A percentile compares a stretch with the other conserved stretches of the same genome.
Evolutionary conservation across 2,329 filamentous ascomycete genomes (phyloP).

Genomic region (Didymellaceae sp.): DNA sequence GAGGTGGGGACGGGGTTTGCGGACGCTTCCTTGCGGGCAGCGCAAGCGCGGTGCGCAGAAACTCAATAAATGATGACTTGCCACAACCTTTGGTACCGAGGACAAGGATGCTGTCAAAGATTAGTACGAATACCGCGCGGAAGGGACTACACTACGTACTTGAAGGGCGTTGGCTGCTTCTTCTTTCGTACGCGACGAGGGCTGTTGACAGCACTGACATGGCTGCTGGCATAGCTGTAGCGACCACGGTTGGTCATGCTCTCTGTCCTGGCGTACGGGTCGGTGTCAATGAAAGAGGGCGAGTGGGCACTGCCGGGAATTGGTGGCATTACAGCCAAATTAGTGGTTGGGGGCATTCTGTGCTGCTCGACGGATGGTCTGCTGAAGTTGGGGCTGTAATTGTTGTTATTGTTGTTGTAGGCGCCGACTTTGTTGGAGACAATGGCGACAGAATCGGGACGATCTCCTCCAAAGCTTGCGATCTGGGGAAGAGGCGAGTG

Average conservation of each 20-base stretch:
- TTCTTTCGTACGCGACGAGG: slow-evolving; percentile 89
- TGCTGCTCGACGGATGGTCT: slow-evolving; percentile 45
- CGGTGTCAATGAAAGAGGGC: slow-evolving; percentile 62
- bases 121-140: slow-evolving; percentile 20
- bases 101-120: slow-evolving; percentile 74
- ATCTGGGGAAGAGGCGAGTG: slow-evolving; percentile 57
- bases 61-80: slow-evolving; percentile 97
- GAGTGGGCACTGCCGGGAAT: slow-evolving; percentile 32
- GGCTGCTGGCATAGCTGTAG: slow-evolving; percentile 94
- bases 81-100: slow-evolving; percentile 86
- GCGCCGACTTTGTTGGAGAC: slow-evolving; percentile 63
- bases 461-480: slow-evolving; percentile 65
- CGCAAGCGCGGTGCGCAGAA: slow-evolving; percentile 85
- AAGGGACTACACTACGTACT: slow-evolving; percentile 69
- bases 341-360: slow-evolving; percentile 45
- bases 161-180: slow-evolving; percentile 98
- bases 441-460: slow-evolving; percentile 68
- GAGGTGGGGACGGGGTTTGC: slow-evolving; percentile 49
- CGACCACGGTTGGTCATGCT: slow-evolving; percentile 97
- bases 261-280: slow-evolving; percentile 83
- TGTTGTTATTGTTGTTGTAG: slow-evolving; percentile 32
- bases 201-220: slow-evolving; percentile 89
- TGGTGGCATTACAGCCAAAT: slow-evolving; percentile 53
- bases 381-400: slow-evolving; percentile 43
- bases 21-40: slow-evolving; percentile 79